Base-by-base conservation (phyloP, 176 grass and related monocot genomes). In the Bonia amplexicaulis region DNA sequence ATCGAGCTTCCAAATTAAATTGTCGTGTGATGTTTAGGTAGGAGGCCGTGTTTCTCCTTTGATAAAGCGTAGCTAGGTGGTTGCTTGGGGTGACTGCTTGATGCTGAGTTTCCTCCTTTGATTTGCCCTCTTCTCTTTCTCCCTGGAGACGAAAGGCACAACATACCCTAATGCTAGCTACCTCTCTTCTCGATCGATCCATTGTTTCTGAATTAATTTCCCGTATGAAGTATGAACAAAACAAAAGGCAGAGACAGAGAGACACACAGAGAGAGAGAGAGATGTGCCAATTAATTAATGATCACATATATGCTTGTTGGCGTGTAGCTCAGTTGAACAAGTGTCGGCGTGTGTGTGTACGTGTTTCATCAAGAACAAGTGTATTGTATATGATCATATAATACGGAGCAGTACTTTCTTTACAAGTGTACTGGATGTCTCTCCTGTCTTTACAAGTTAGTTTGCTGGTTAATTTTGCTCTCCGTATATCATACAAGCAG, bases 11-110 rank as follows among this genome's bases (percentile, higher is more conserved):
- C 61, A 35, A 65, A 22, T 44, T 26, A 39, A 78, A 52, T 20
- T 37, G 45, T 17, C 31, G 20, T 69, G 64, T 67, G n/a, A 23
- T 57, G 0, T 35, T 12, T 47, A 66, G 88, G 84, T 86, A 73
- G 63, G 39, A 86, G 2, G 84, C 19, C 48, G 84, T 86, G 35
- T 90, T 78, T 90, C 88, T 29, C 26, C 79, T 90, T 86, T 90
- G 79, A 44, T 65, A 82, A 90, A 90, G 69, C 19, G 15, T 15
- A 39, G 42, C 29, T 12, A 27, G 62, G 62, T 80, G 60, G 76
- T 74, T 74, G 82, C 41, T 6, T 67, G 48, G n/a, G 16, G 14
- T 33, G 10, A 16, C 61, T 41, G 60, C 33, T 76, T 76, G 71
- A 65, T 65, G 53, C 52, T 52, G 39, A 12, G 6, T 53, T 74